A percentile compares a stretch with the other conserved stretches of the same genome.
Conservation (phyloP, 306 rosid species). For the Cucurbita argyrosperma region DNA sequence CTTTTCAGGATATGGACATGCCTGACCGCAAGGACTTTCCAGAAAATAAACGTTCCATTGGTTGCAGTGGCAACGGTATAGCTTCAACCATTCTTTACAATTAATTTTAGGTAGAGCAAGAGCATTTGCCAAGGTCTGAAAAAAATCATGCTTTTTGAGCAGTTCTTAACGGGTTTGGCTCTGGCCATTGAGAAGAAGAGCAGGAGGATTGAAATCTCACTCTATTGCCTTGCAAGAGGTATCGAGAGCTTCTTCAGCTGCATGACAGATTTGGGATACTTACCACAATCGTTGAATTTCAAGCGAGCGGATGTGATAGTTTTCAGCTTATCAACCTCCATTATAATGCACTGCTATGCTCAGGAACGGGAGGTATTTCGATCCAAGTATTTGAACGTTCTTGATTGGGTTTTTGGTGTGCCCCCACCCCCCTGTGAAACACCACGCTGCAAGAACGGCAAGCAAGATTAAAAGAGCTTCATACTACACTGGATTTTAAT, state of each 20-base stretch:
- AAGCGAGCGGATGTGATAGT: slow-evolving; percentile 68
- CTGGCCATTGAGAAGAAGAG: slow-evolving; percentile 72
- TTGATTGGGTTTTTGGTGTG: slow-evolving; percentile 93
- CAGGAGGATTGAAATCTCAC: slow-evolving; percentile 77
- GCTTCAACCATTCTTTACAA: not conserved
- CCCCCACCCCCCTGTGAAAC: slow-evolving; percentile 84
- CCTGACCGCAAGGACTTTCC: slow-evolving; percentile 49
- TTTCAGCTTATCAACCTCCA: slow-evolving; percentile 87
- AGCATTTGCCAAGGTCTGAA: not conserved
- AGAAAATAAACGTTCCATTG: slow-evolving; percentile 69
- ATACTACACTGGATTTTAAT: not conserved
- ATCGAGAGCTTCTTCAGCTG: slow-evolving; percentile 90
- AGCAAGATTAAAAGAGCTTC: not conserved
- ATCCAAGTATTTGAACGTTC: slow-evolving; percentile 71
- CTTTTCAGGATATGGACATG: slow-evolving; percentile 88
- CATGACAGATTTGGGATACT: slow-evolving; percentile 57
- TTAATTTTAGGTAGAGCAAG: not conserved
- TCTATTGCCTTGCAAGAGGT: slow-evolving; percentile 80
- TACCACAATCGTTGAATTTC: slow-evolving; percentile 47
- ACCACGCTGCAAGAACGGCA: slow-evolving; percentile 42
- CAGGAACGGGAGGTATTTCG: slow-evolving; percentile 87
- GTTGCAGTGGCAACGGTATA: slow-evolving; percentile 75
- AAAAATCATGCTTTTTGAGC: slow-evolving; percentile 8
- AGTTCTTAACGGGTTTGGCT: slow-evolving; percentile 78
- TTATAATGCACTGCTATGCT: slow-evolving; percentile 95